These are phyloP conservation scores for Prunus mume DNA, from an alignment of 306 rosid genomes.

Conservation along the genomic window DNA sequence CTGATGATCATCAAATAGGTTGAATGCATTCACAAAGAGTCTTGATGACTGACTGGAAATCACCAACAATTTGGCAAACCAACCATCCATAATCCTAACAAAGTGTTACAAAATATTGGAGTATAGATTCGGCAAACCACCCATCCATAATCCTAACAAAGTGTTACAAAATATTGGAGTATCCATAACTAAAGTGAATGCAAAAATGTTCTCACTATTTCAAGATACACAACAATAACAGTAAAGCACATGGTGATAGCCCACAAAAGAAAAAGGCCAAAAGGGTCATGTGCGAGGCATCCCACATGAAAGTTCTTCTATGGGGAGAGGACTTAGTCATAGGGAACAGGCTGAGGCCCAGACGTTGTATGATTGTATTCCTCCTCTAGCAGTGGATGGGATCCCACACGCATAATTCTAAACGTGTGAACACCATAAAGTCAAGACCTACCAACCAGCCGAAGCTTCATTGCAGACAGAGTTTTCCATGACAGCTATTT, in stretches of 20 bases:
- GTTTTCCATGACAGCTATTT: not conserved
- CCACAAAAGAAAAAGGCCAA: not conserved
- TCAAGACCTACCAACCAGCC: not conserved
- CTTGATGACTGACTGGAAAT: not conserved
- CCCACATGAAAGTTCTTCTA: not conserved
- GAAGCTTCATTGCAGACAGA: conserved; percentile 1
- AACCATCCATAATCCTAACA: no score
- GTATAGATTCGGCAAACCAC: no score
- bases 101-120: no score
- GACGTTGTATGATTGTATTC: not conserved
- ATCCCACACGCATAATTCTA: not conserved
- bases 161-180: no score
- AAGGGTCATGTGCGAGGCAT: not conserved
- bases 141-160: not conserved
- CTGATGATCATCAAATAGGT: not conserved
- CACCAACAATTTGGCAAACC: not conserved
- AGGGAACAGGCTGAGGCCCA: not conserved
- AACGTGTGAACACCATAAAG: not conserved
- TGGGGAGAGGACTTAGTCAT: not conserved
- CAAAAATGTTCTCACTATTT: not conserved
- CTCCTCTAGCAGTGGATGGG: not conserved
- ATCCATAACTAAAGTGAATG: not conserved
- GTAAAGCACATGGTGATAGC: not conserved
- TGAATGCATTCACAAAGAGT: not conserved
- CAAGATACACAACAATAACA: not conserved